Base-by-base conservation (phyloP, 768 basidiomycete species). In the Suillus ampliporus region DNA sequence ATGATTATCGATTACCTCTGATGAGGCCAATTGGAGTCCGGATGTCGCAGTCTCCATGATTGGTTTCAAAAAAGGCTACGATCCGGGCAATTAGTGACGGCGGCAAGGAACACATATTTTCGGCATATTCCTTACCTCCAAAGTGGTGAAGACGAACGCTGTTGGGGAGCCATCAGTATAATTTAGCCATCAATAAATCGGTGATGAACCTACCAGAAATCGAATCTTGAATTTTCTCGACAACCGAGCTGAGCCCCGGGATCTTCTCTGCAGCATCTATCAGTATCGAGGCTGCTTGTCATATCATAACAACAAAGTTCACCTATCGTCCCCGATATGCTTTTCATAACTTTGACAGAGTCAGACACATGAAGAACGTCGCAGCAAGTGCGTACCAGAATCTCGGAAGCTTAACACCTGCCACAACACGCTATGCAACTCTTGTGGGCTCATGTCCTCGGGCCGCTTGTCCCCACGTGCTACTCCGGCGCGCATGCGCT, bases 321-420 rank as follows among this genome's bases (percentile, higher is more conserved):
- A 86, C 87, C 88, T 57, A 93, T 91, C 0, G 86, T 90, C 62
- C 81, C 85, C 69, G 85, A 83, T 52, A 97, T 92, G 75, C 87
- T 89, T 83, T 95, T 95, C 69, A 87, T 83, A 34, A 91, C 86
- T 63, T 38, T 6, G 46, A n/a, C 53, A 31, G 23, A 17, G 48
- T 13, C 17, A 58, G 10, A 51, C 37, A 43, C 34, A 63, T 21
- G 17, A 43, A 56, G 37, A 47, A 21, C 11, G 26, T 60, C 14
- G n/a, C 21, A 38, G 28, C 21, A 35, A 14, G 37, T 23, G 70
- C 83, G 13, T 61, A 88, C 89, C 85, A 6, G 87, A 86, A 76
- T 97, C 95, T 56, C 94, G 82, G 78, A 96, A 96, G 31, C 81
- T 87, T 72, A 98, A 74, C 7, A 97, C 86, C 76, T 93, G 86